Conservation (phyloP, 495 filamentous ascomycete species). For the Penicillium paxilli region DNA sequence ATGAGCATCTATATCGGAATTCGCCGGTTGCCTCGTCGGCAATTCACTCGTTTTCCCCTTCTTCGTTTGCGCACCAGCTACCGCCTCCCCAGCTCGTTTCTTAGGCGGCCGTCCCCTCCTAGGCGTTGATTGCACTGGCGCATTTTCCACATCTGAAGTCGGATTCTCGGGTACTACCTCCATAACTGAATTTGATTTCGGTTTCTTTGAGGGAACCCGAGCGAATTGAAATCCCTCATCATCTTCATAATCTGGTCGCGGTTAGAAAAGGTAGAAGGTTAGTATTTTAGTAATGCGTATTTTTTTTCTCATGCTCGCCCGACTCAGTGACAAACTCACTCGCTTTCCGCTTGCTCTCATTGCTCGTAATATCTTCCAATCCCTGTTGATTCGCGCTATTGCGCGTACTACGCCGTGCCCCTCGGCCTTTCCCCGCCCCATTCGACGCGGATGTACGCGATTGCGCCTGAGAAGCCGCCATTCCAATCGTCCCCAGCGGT, state of each 20-base stretch:
- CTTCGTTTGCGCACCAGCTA: slow-evolving; percentile 8
- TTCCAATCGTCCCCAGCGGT: slow-evolving; percentile 43
- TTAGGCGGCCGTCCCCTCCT: slow-evolving; percentile 41
- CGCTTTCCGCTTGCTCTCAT: slow-evolving; percentile 43
- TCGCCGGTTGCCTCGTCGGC: slow-evolving; percentile 23
- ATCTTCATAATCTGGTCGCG: slow-evolving; percentile 48
- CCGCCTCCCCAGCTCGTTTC: slow-evolving; percentile 32
- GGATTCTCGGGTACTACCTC: slow-evolving; percentile 25
- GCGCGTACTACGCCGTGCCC: slow-evolving; percentile 39
- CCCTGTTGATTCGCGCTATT: slow-evolving; percentile 43
- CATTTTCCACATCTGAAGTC: slow-evolving; percentile 29
- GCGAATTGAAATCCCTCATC: slow-evolving; percentile 59
- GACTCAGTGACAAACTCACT: slow-evolving; percentile 35
- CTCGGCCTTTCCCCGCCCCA: slow-evolving; percentile 24
- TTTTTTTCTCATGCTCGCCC: not conserved
- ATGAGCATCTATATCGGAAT: slow-evolving; percentile 22
- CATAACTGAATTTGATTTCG: slow-evolving; percentile 22
- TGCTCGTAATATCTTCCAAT: slow-evolving; percentile 27
- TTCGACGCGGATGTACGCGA: slow-evolving; percentile 36
- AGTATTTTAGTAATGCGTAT: slow-evolving; percentile 16
- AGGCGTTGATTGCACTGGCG: slow-evolving; percentile 34
- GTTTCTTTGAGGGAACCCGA: slow-evolving; percentile 46
- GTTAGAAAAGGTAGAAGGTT: not conserved
- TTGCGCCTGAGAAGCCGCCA: slow-evolving; percentile 46
- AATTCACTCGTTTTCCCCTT: slow-evolving; percentile 29